Evolutionary conservation across 768 basidiomycete genomes (phyloP).

Genomic region (Calocera viscosa): DNA sequence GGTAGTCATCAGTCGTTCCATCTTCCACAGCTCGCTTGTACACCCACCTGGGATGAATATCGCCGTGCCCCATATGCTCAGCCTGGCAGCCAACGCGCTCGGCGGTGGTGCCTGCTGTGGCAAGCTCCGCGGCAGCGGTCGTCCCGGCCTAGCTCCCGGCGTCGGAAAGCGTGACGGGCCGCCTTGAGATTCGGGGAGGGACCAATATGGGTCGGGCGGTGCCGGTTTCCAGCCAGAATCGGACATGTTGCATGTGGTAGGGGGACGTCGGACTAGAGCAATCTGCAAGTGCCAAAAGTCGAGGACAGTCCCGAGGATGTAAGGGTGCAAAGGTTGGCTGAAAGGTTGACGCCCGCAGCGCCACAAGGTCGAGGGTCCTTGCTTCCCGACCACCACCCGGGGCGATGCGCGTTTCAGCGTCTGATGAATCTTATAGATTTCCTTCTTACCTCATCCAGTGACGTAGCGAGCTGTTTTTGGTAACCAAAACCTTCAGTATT

Average conservation of each 20-base stretch:
- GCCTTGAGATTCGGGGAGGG: neutral
- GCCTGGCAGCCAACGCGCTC: neutral
- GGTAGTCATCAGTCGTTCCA: neutral
- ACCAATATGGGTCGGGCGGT: conserved; percentile 3
- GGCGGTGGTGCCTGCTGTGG: neutral
- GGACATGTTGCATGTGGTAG: neutral
- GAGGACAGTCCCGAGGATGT: too few relatives aligned
- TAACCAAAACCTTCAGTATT: too few relatives aligned
- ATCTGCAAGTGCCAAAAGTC: too few relatives aligned
- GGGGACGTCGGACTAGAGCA: too few relatives aligned
- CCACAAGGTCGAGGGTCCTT: too few relatives aligned
- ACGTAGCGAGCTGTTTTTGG: too few relatives aligned
- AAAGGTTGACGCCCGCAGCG: too few relatives aligned
- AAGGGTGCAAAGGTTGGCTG: too few relatives aligned
- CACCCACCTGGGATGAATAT: neutral
- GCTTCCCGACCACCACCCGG: too few relatives aligned
- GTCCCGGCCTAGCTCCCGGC: neutral
- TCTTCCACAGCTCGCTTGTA: neutral
- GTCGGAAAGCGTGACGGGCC: neutral
- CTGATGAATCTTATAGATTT: too few relatives aligned
- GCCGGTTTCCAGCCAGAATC: neutral
- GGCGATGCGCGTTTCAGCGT: too few relatives aligned
- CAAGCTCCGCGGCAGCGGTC: neutral
- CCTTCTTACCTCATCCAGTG: too few relatives aligned
- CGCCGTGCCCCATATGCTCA: neutral